phyloP scores from a whole-genome alignment of 2,329 filamentous ascomycete genomes.

The Claviceps purpurea region DNA sequence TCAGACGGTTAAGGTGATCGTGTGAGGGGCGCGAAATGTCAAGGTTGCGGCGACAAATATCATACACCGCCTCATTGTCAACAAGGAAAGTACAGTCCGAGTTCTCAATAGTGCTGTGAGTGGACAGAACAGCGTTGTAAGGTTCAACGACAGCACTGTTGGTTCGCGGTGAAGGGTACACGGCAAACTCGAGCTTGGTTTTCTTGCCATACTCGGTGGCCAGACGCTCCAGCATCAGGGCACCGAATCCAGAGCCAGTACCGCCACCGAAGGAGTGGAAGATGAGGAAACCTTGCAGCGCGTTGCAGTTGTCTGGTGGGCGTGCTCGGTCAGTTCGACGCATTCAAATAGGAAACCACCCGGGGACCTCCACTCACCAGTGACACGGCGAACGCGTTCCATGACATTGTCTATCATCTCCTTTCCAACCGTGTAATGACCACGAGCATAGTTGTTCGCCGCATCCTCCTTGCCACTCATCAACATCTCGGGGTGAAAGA shows the following conservation, averaged over 20 bases:
- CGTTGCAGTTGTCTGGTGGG: conserved; percentile 54
- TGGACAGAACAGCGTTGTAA: conserved; percentile 61
- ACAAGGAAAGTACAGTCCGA: conserved; percentile 69
- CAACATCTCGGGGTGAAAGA: conserved; percentile 60
- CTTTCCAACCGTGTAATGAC: conserved; percentile 66
- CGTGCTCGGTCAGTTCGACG: conserved; percentile 10
- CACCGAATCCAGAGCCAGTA: conserved; percentile 60
- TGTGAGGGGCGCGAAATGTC: conserved; percentile 57
- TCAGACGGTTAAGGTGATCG: conserved; percentile 60
- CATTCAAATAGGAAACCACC: not conserved
- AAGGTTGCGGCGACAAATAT: conserved; percentile 60
- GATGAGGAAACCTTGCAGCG: conserved; percentile 59
- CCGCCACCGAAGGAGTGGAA: conserved; percentile 65
- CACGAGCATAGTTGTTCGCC: conserved; percentile 65
- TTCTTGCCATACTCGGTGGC: conserved; percentile 66
- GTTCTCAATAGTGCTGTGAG: conserved; percentile 65
- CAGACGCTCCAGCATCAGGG: conserved; percentile 58
- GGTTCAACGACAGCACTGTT: conserved; percentile 61
- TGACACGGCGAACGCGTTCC: conserved; percentile 55
- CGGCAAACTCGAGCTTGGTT: conserved; percentile 62
- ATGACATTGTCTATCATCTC: conserved; percentile 61
- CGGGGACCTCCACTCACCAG: conserved; percentile 34
- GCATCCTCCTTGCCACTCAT: conserved; percentile 67
- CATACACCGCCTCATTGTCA: conserved; percentile 63
- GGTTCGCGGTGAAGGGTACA: conserved; percentile 57